Evolutionary conservation across 768 basidiomycete genomes (phyloP), one percentile per base, ranked within the genome.

Genomic region (Tulasnella sp.): DNA sequence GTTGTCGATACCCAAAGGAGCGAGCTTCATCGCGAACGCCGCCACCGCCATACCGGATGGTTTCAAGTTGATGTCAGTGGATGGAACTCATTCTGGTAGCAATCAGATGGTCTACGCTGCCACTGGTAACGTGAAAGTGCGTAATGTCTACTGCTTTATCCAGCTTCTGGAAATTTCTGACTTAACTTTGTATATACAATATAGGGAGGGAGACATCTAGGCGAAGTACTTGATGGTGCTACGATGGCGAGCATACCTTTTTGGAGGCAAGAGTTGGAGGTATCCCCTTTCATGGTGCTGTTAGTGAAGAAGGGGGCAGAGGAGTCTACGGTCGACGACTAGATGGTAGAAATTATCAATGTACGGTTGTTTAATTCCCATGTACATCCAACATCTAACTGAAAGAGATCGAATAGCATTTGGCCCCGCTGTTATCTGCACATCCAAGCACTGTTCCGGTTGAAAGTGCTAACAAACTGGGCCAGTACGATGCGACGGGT

Each of bases 221-320:
- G 58, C 17, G 58, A 59, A 30, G 58, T 59, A 13, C 32, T 51
- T 3, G 23, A 32, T 30, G 49, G 45, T 15, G 48, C 29, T 3
- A 21, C 29, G 32, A 19, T 19, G 5, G 58, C 58, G 2, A 48
- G 58, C n/a, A 59, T 59, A 17, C 45, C 58, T 29, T 59, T 27
- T 9, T 19, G 26, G 30, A 41, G 58, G 23, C 23, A 29, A 49
- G 58, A 59, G 44, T 49, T 59, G 7, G 30, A 30, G 24, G 41
- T 59, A 27, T 49, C 47, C 11, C 58, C 58, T 2, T 59, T 59
- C 45, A 21, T 30, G n/a, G 58, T 59, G 30, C 45, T 59, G 15
- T 23, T 59, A 11, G 30, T 51, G 24, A 59, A 49, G 58, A 50
- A 59, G 23, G 58, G 48, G 27, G 19, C 55, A 15, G 7, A 38